Conservation (phyloP, 305 asterid species). For the Vinca major region DNA sequence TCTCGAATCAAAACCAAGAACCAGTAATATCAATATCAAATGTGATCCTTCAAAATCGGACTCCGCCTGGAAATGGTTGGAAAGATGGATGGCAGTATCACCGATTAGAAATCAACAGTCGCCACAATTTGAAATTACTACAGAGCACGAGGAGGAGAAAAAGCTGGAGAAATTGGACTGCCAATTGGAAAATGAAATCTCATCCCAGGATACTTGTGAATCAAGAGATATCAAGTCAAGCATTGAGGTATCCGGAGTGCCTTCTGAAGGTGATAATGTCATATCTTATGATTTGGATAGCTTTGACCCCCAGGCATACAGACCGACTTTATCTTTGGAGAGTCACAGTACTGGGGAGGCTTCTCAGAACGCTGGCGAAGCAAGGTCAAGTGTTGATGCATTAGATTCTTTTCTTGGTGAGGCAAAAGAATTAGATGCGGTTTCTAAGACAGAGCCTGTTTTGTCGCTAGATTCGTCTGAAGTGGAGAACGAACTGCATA, state of each 20-base stretch:
- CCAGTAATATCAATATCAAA: conserved; percentile 59
- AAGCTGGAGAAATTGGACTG: conserved; percentile 24
- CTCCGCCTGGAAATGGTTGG: conserved; percentile 93
- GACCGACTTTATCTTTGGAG: conserved; percentile 21
- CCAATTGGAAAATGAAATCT: conserved; percentile 27
- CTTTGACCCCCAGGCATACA: conserved; percentile 28
- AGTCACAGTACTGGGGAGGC: conserved; percentile 19
- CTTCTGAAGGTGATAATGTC: conserved; percentile 35
- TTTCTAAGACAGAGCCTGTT: conserved; percentile 27
- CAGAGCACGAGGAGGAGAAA: conserved; percentile 30
- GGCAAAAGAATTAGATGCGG: conserved; percentile 22
- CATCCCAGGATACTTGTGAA: conserved; percentile 29
- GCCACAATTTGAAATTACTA: conserved; percentile 24
- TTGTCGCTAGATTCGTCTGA: conserved; percentile 27
- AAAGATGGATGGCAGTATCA: conserved; percentile 82
- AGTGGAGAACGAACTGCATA: conserved; percentile 23
- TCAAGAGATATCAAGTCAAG: conserved; percentile 22
- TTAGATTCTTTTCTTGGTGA: conserved; percentile 30
- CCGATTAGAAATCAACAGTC: conserved; percentile 34
- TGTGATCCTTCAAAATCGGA: conserved; percentile 82
- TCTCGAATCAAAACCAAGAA: conserved; percentile 65
- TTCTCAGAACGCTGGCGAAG: conserved; percentile 26
- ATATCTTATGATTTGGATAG: conserved; percentile 28
- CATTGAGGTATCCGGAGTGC: conserved; percentile 27
- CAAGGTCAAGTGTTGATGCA: conserved; percentile 16